These are phyloP conservation scores for Xylaria hypoxylon DNA, from an alignment of 2,329 filamentous ascomycete species.

Conservation along the genomic window DNA sequence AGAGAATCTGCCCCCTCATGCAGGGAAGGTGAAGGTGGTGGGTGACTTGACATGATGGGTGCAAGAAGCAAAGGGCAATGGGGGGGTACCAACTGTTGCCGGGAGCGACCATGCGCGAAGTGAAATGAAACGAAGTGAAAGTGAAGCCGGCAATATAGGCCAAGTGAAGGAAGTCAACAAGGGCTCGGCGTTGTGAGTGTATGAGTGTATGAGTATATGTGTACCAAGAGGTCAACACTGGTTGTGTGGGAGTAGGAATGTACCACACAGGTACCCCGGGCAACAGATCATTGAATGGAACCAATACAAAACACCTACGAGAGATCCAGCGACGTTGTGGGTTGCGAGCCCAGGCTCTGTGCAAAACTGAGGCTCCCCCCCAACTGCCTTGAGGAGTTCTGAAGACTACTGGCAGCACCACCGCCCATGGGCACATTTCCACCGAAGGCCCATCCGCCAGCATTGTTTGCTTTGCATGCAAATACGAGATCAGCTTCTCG, in stretches of 20 bases:
- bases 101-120: not conserved
- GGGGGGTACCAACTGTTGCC: not conserved
- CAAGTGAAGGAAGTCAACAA: slow-evolving; percentile 10
- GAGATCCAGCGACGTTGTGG: slow-evolving; percentile 70
- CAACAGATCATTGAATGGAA: not conserved
- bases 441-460: slow-evolving; percentile 71
- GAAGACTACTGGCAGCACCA: slow-evolving; percentile 61
- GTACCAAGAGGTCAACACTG: not conserved
- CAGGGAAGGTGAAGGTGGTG: slow-evolving; percentile 7
- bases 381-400: slow-evolving; percentile 65
- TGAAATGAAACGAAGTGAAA: not conserved
- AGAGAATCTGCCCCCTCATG: not conserved
- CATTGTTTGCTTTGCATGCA: slow-evolving; percentile 59
- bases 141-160: not conserved
- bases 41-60: slow-evolving; percentile 23
- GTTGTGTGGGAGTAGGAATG: slow-evolving; percentile 1
- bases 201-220: not conserved
- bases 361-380: slow-evolving; percentile 73
- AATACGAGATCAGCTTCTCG: slow-evolving; percentile 45
- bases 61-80: slow-evolving; percentile 6
- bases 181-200: not conserved
- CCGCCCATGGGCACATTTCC: slow-evolving; percentile 70
- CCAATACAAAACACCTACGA: slow-evolving; percentile 65
- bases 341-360: slow-evolving; percentile 73
- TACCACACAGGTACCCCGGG: not conserved